These are phyloP conservation scores for Dioscorea cayenensis DNA, from an alignment of 116 monocot species.

Conservation along the genomic window DNA sequence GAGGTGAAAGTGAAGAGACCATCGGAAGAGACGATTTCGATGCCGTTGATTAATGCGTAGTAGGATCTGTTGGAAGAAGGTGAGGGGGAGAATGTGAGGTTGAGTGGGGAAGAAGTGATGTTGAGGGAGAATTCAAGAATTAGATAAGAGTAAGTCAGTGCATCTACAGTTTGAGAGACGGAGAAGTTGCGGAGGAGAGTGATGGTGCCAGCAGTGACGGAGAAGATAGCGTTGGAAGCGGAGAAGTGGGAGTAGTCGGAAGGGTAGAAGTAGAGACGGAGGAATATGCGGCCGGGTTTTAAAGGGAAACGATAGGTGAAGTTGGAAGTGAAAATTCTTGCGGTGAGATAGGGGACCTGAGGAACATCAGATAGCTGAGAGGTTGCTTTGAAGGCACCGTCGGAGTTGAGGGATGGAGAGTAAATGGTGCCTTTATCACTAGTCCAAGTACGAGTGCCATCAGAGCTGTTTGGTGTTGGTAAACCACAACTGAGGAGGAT, in stretches of 20 bases:
- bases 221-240: constrained; percentile 24
- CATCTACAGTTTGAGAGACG: constrained; percentile 29
- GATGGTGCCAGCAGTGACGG: constrained; percentile 31
- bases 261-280: constrained; percentile 88
- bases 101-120: neutral
- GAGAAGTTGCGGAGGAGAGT: constrained; percentile 82
- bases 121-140: constrained; percentile 40
- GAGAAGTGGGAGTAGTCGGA: constrained; percentile 29
- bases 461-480: constrained; percentile 7
- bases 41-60: constrained; percentile 81
- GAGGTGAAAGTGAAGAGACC: constrained; percentile 32
- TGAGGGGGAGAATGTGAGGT: constrained; percentile 28
- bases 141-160: constrained; percentile 37
- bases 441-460: constrained; percentile 17
- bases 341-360: constrained; percentile 48
- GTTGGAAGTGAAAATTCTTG: constrained; percentile 58
- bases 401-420: constrained; percentile 13
- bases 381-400: neutral
- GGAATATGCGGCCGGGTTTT: too few species aligned
- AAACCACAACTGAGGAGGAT: constrained; percentile 56
- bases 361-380: constrained; percentile 22
- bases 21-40: constrained; percentile 61
- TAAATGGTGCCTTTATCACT: constrained; percentile 41
- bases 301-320: neutral
- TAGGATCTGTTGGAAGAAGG: constrained; percentile 32